A percentile compares a stretch with the other conserved stretches of the same genome.
phyloP scores from a whole-genome alignment of 108 stramenopile genomes.

The Pseudonitzschia multistriata region DNA sequence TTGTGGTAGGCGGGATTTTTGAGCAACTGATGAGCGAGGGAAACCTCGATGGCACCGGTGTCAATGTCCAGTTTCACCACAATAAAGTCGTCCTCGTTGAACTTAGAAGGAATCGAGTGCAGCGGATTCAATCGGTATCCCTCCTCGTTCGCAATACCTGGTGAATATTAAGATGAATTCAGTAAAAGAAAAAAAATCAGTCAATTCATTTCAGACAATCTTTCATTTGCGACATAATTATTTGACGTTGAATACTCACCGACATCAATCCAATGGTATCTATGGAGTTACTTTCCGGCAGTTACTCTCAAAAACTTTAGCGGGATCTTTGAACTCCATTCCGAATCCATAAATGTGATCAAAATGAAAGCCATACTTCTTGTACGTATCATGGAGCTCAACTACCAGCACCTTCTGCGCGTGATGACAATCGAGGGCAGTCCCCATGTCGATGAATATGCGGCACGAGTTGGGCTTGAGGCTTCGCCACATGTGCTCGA shows the following conservation, averaged over 20 bases:
- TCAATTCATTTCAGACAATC: no score
- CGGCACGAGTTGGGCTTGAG: slow-evolving; percentile 37
- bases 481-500: slow-evolving; percentile 54
- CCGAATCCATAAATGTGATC: slow-evolving; percentile 74
- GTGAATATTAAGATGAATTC: neutral
- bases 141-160: neutral
- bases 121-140: slow-evolving; percentile 43
- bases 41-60: slow-evolving; percentile 40
- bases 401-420: slow-evolving; percentile 24
- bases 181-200: neutral
- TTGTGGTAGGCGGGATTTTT: slow-evolving; percentile 18
- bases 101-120: slow-evolving; percentile 32
- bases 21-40: slow-evolving; percentile 42
- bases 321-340: slow-evolving; percentile 32
- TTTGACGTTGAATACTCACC: no score
- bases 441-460: slow-evolving; percentile 69
- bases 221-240: no score
- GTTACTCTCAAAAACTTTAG: slow-evolving; percentile 23
- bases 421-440: slow-evolving; percentile 52
- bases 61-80: slow-evolving; percentile 76
- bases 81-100: slow-evolving; percentile 53
- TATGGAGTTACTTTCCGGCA: slow-evolving; percentile 17
- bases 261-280: slow-evolving; percentile 69
- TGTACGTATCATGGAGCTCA: slow-evolving; percentile 33
- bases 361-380: slow-evolving; percentile 61